Percentiles rank a stretch among this genome's conserved stretches.
These are phyloP conservation scores for Globisporangium cederbergense DNA, from an alignment of 352 stramenopile species.

Conservation along the genomic window DNA sequence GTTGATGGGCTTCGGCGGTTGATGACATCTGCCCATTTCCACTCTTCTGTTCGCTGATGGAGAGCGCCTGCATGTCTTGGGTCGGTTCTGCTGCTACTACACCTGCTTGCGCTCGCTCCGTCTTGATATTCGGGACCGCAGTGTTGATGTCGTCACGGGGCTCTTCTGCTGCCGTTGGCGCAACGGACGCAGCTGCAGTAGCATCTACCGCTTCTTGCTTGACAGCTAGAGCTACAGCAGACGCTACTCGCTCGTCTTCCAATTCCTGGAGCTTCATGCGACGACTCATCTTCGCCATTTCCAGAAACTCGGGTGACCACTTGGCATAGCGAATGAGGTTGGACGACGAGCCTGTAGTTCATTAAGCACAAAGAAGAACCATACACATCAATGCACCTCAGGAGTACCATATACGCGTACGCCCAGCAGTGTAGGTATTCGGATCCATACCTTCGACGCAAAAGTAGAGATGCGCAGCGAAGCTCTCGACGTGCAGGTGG, in stretches of 20 bases:
- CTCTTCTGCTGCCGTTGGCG: not conserved
- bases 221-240: not conserved
- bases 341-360: conserved; percentile 28
- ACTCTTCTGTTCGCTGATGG: conserved; percentile 18
- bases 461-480: conserved; percentile 46
- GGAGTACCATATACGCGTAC: not conserved
- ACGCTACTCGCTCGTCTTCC: conserved; percentile 3
- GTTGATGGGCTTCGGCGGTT: not conserved
- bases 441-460: conserved; percentile 44
- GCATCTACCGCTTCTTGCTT: not conserved
- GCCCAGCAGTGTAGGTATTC: not conserved
- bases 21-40: not conserved
- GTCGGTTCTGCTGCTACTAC: conserved; percentile 2
- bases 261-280: conserved; percentile 17
- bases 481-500: conserved; percentile 24
- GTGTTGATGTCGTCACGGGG: not conserved
- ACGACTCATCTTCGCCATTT: conserved; percentile 39
- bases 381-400: not conserved
- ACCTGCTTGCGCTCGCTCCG: conserved; percentile 15
- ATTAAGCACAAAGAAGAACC: not conserved
- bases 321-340: conserved; percentile 40
- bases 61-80: conserved; percentile 12
- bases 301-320: conserved; percentile 41
- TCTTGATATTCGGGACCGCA: conserved; percentile 14
- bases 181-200: not conserved